phyloP scores from a whole-genome alignment of 176 grass and related monocot species.

The Triticum dicoccoides region DNA sequence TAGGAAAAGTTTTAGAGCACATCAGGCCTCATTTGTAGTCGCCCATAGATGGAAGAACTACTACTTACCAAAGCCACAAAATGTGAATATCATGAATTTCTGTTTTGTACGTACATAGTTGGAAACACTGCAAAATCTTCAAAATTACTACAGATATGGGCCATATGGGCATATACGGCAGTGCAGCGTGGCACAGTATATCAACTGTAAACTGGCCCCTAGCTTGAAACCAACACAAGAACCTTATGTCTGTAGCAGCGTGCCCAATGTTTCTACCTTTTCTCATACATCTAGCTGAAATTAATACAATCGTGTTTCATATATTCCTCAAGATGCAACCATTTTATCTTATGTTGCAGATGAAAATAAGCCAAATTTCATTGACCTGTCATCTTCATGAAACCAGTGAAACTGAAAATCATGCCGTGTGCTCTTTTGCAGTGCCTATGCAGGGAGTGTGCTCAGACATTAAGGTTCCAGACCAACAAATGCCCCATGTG shows the following conservation, averaged over 20 bases:
- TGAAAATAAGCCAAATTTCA: background rate
- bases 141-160: background rate
- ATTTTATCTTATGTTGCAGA: background rate
- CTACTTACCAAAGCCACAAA: too few species aligned
- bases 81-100: too few species aligned
- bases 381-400: background rate
- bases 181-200: background rate
- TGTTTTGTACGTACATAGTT: background rate
- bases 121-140: background rate
- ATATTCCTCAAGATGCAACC: background rate
- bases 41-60: too few species aligned
- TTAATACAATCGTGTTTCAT: background rate
- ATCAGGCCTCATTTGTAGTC: too few species aligned
- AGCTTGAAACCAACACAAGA: background rate
- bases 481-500: constrained; percentile 70
- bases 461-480: constrained; percentile 48
- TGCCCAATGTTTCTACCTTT: background rate
- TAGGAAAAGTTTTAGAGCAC: too few species aligned
- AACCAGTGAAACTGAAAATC: background rate
- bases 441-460: constrained; percentile 66
- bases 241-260: too few species aligned
- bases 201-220: background rate
- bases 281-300: background rate
- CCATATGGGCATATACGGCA: background rate
- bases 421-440: background rate